Conservation (phyloP, 108 stramenopile genomes). For the Cyclostephanos tholiformis region DNA sequence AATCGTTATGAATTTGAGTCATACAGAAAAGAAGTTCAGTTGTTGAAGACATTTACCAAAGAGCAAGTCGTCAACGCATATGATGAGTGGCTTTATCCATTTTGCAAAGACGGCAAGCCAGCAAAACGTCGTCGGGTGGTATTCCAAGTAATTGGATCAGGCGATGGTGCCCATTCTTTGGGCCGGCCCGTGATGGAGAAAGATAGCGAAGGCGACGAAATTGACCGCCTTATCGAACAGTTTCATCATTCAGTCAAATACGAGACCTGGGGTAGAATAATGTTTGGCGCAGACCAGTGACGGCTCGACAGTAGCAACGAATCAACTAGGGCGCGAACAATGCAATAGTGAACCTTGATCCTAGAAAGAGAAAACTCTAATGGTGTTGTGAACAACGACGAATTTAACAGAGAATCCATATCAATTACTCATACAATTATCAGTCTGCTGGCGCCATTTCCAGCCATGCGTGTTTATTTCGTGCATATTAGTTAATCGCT, state of each 20-base stretch:
- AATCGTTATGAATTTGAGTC: slow-evolving; percentile 70
- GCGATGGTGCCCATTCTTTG: slow-evolving; percentile 53
- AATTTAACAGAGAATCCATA: no score
- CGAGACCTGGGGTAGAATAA: slow-evolving; percentile 41
- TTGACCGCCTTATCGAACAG: slow-evolving; percentile 51
- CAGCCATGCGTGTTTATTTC: no score
- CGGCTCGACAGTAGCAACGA: not conserved
- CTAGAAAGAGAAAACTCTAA: no score
- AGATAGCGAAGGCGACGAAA: slow-evolving; percentile 32
- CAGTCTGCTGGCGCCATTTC: no score
- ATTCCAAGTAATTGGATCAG: slow-evolving; percentile 74
- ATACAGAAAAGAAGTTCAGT: slow-evolving; percentile 66
- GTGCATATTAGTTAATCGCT: no score
- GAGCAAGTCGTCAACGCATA: slow-evolving; percentile 64
- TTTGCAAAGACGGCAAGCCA: slow-evolving; percentile 27
- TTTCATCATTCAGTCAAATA: slow-evolving; percentile 54
- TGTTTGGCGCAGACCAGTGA: not conserved
- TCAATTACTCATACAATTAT: no score
- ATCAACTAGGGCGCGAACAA: no score
- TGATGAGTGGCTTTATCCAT: slow-evolving; percentile 74
- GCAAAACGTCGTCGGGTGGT: slow-evolving; percentile 53
- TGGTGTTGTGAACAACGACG: no score
- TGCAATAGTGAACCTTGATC: no score
- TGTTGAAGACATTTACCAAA: slow-evolving; percentile 62
- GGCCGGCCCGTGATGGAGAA: slow-evolving; percentile 55